Evolutionary conservation across 345 rosid species (phyloP).

Genomic region (Pistacia vera): DNA sequence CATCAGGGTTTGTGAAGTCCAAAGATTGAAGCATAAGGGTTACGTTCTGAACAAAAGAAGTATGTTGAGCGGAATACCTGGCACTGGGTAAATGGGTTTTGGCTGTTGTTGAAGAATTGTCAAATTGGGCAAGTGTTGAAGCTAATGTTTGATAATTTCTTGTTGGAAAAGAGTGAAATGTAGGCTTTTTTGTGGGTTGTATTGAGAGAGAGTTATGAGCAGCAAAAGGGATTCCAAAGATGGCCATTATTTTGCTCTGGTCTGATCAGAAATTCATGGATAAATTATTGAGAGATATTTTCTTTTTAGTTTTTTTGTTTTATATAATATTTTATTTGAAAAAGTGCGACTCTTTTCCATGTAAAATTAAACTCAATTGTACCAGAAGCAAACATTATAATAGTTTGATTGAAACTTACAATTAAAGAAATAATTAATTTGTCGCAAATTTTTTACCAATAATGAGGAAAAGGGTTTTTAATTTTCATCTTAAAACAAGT

Average conservation of each 20-base stretch:
- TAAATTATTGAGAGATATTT: not conserved
- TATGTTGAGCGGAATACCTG: not conserved
- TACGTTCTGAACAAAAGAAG: not conserved
- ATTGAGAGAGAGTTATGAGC: not conserved
- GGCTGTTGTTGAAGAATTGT: not conserved
- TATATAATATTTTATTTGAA: no score
- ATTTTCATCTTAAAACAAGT: no score
- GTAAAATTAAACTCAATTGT: no score
- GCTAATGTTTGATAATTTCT: not conserved
- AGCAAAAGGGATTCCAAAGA: not conserved
- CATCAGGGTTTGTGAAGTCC: slow-evolving; percentile 12
- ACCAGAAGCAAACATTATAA: no score
- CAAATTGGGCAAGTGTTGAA: not conserved
- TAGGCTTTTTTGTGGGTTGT: not conserved
- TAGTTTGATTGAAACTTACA: no score
- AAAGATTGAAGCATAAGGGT: slow-evolving; percentile 6
- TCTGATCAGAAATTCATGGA: not conserved
- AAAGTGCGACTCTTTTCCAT: no score
- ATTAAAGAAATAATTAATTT: no score
- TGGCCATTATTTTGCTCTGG: not conserved
- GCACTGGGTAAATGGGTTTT: not conserved
- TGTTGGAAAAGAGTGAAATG: not conserved
- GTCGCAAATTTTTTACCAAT: no score
- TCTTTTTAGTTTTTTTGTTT: no score
- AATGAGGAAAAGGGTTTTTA: no score